phyloP scores from a whole-genome alignment of 1,284 basidiomycete genomes.

The Cryptococcus neoformans region DNA sequence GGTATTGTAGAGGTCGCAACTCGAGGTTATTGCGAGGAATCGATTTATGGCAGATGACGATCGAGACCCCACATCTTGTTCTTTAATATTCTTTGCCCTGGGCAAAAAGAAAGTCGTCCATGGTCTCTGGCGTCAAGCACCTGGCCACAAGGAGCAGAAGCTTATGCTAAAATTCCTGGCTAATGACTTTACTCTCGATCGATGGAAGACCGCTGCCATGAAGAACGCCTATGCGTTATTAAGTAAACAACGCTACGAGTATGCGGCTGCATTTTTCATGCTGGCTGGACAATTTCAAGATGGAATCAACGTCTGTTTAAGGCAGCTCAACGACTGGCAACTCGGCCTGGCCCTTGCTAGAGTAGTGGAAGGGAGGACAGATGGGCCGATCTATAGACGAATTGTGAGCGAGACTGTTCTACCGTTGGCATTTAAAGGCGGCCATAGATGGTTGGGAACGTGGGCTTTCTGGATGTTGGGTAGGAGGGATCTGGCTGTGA shows the following conservation, averaged over 20 bases:
- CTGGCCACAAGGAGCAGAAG: conserved; percentile 86
- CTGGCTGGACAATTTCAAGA: conserved; percentile 85
- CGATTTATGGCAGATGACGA: conserved; percentile 82
- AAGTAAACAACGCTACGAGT: conserved; percentile 89
- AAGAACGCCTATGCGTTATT: conserved; percentile 97
- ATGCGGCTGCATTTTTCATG: conserved; percentile 96
- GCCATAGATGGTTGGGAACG: conserved; percentile 92
- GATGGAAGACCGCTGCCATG: conserved; percentile 89
- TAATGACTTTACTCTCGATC: conserved; percentile 80
- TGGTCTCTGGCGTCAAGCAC: conserved; percentile 92
- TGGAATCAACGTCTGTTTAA: conserved; percentile 86
- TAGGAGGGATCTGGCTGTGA: conserved; percentile 76
- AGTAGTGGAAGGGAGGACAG: conserved; percentile 73
- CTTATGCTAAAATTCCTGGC: conserved; percentile 89
- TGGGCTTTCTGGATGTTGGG: conserved; percentile 95
- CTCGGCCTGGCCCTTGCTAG: conserved; percentile 84
- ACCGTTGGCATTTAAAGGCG: conserved; percentile 76
- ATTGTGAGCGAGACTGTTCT: conserved; percentile 73
- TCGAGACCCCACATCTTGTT: conserved; percentile 84
- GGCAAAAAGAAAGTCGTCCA: conserved; percentile 89
- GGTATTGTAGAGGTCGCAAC: conserved; percentile 61
- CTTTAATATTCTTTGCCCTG: conserved; percentile 91
- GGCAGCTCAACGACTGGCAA: conserved; percentile 83
- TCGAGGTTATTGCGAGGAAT: conserved; percentile 89
- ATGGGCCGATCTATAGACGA: conserved; percentile 70